These are phyloP conservation scores for Petrea volubilis DNA, from an alignment of 257 asterid genomes.

Conservation along the genomic window DNA sequence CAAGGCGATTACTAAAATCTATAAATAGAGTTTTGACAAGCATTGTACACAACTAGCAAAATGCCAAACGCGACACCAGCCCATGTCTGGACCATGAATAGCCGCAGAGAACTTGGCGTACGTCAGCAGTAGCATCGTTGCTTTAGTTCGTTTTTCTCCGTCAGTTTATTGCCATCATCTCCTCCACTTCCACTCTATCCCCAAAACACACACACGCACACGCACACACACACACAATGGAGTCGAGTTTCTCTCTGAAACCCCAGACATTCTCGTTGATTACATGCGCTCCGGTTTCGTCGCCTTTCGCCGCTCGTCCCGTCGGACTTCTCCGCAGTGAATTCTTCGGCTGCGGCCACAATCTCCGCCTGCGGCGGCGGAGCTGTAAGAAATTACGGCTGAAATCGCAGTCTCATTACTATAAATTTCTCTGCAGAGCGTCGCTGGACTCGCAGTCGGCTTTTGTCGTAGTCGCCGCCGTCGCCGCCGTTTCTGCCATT, in stretches of 20 bases:
- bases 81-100: too few relatives aligned
- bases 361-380: slow-evolving; percentile 56
- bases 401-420: slow-evolving; percentile 36
- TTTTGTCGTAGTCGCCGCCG: slow-evolving; percentile 46
- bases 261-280: slow-evolving; percentile 39
- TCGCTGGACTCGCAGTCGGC: slow-evolving; percentile 67
- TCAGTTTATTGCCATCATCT: slow-evolving; percentile 27
- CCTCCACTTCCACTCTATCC: slow-evolving; percentile 46
- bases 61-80: too few relatives aligned
- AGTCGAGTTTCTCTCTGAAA: slow-evolving; percentile 52
- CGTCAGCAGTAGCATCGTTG: too few relatives aligned
- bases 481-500: slow-evolving; percentile 61
- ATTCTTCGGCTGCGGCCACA: slow-evolving; percentile 46
- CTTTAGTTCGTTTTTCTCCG: slow-evolving; percentile 10
- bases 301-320: slow-evolving; percentile 42
- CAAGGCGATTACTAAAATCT: too few relatives aligned
- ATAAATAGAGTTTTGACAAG: too few relatives aligned
- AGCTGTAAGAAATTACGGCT: slow-evolving; percentile 46
- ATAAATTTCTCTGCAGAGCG: slow-evolving; percentile 46
- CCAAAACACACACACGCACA: slow-evolving; percentile 13
- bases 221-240: slow-evolving; percentile 45
- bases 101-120: too few relatives aligned
- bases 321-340: slow-evolving; percentile 53
- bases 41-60: too few relatives aligned
- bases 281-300: slow-evolving; percentile 42